Base-by-base conservation (phyloP, 352 stramenopile species). In the Phytophthora agathidicida region DNA sequence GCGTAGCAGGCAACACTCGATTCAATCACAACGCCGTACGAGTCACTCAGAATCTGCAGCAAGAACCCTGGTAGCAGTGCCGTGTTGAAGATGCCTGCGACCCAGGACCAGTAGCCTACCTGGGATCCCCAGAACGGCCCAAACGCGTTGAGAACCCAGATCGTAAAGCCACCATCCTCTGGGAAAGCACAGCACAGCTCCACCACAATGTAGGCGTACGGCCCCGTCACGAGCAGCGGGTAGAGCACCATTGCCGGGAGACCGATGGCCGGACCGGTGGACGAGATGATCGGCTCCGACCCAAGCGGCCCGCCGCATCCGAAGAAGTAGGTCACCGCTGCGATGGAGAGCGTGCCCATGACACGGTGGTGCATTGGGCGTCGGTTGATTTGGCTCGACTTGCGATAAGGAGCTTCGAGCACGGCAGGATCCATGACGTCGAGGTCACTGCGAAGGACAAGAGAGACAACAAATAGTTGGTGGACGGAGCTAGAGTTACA, bases 91-190 rank as follows among this genome's bases (percentile, higher is more conserved):
- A 91, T 45, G 5, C 80, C 70, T 0, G 75, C 41, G n/a, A 95
- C 65, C 75, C 85, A 96, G 11, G 80, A 89, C 83, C 84, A 96
- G 66, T 89, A 95, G 51, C 80, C 83, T 27, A 91, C 70, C 33
- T 91, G 84, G 33, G 91, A 86, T 7, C 69, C 84, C 86, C 84
- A 94, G 45, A 91, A 94, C 11, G 77, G 65, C 0, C 84, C 84
- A 14, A 88, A 89, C 3, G 77, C 75, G 28, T 89, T 86, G 8
- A 75, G 42, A 4, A 89, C 75, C 81, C 81, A 91, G 31, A 90
- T 64, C 16, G 73, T 77, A 31, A 92, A 93, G 17, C 82, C 79
- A 3, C 80, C 81, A 49, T 92, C 84, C 47, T 91, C 82, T 0
- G 84, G 84, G 45, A 91, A 92, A 5, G 84, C 81, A 1, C 79